These are phyloP conservation scores for Trichoderma brevicompactum DNA, from an alignment of 2,329 filamentous ascomycete genomes.

Conservation along the genomic window DNA sequence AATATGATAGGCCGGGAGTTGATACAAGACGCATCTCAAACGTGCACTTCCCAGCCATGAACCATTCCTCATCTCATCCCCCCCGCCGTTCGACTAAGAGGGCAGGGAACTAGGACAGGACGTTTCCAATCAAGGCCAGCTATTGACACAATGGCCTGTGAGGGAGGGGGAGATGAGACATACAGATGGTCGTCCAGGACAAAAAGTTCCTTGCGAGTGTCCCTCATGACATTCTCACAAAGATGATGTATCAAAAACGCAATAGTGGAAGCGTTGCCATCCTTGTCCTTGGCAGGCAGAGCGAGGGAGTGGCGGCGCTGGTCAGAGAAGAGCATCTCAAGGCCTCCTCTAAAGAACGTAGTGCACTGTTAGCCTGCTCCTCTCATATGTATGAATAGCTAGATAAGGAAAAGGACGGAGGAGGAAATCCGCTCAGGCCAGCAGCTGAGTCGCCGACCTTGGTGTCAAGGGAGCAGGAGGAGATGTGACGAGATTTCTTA, in stretches of 20 bases:
- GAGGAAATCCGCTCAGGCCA: background rate
- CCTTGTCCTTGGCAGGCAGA: constrained; percentile 65
- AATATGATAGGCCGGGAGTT: background rate
- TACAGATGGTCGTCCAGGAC: constrained; percentile 87
- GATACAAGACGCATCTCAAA: background rate
- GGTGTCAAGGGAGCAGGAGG: background rate
- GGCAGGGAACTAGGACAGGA: constrained; percentile 12
- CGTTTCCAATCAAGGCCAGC: background rate
- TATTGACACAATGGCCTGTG: constrained; percentile 12
- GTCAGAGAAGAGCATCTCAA: constrained; percentile 92
- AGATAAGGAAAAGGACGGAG: background rate
- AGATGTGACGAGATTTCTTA: constrained; percentile 3
- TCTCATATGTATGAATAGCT: background rate
- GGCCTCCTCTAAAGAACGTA: constrained; percentile 68
- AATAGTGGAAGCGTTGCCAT: constrained; percentile 68
- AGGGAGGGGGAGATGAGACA: constrained; percentile 45
- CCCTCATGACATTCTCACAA: constrained; percentile 81
- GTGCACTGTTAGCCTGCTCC: constrained; percentile 27
- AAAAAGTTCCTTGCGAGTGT: constrained; percentile 84
- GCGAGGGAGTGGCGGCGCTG: constrained; percentile 72
- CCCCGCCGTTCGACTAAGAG: background rate
- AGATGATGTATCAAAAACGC: constrained; percentile 78
- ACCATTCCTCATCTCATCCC: background rate
- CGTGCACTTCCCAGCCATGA: background rate
- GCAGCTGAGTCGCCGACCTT: background rate